Conservation (phyloP, 2,329 filamentous ascomycete genomes). For the Fusarium luffae region DNA sequence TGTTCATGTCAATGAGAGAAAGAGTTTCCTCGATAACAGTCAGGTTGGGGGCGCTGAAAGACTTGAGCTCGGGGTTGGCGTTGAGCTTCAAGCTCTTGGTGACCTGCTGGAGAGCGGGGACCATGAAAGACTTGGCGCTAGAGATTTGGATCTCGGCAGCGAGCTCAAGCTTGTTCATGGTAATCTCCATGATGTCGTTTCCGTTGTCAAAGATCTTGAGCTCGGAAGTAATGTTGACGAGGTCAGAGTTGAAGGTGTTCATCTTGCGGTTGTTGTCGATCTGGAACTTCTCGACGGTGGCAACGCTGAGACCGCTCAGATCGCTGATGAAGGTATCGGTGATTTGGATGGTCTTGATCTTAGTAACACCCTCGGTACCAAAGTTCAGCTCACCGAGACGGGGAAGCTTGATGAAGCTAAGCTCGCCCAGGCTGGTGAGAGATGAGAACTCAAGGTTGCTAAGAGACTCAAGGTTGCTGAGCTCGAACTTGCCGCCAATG, state of each 20-base stretch:
- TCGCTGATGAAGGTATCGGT: slow-evolving; percentile 85
- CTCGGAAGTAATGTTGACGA: slow-evolving; percentile 77
- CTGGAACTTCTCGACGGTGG: slow-evolving; percentile 76
- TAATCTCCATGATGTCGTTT: slow-evolving; percentile 70
- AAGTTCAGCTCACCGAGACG: slow-evolving; percentile 63
- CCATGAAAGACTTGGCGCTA: slow-evolving; percentile 78
- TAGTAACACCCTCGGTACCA: slow-evolving; percentile 67
- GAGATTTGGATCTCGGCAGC: slow-evolving; percentile 65
- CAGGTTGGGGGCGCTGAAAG: slow-evolving; percentile 74
- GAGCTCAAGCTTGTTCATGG: slow-evolving; percentile 81
- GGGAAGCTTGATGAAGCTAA: slow-evolving; percentile 79
- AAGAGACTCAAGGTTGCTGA: slow-evolving; percentile 76
- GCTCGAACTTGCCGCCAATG: slow-evolving; percentile 76
- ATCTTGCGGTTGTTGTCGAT: slow-evolving; percentile 93
- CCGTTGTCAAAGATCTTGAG: slow-evolving; percentile 86
- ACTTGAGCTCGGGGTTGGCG: slow-evolving; percentile 74
- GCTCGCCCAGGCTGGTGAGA: slow-evolving; percentile 72
- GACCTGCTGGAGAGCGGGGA: slow-evolving; percentile 78
- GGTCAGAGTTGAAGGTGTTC: slow-evolving; percentile 77
- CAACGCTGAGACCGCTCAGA: slow-evolving; percentile 83
- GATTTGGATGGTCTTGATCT: slow-evolving; percentile 77
- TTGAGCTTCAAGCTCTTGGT: slow-evolving; percentile 87
- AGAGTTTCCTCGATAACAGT: slow-evolving; percentile 68
- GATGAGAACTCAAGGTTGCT: slow-evolving; percentile 72
- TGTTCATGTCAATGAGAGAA: slow-evolving; percentile 71